These are phyloP conservation scores for Spergularia marina DNA, from an alignment of 148 eudicot genomes.

Conservation along the genomic window DNA sequence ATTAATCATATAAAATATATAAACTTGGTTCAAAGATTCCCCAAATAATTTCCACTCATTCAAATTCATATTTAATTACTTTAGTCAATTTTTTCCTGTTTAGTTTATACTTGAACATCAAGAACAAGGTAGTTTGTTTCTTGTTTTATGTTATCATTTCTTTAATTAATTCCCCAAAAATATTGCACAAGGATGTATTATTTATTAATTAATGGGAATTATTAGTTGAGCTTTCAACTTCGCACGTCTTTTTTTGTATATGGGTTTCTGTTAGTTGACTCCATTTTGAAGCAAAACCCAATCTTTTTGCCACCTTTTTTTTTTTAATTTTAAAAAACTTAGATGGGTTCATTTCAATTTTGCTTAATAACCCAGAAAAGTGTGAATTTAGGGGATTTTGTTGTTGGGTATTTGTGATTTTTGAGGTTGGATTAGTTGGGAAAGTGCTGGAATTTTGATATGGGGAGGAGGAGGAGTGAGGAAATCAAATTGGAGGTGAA, in stretches of 20 bases:
- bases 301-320: neutral
- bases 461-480: conserved; percentile 8
- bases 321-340: neutral
- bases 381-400: neutral
- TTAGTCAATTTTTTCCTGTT: conserved; percentile 4
- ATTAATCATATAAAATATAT: too few relatives aligned
- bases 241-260: conserved; percentile 31
- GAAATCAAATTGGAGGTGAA: conserved; percentile 8
- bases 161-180: neutral
- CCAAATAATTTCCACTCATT: neutral
- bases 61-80: neutral
- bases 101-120: conserved; percentile 25
- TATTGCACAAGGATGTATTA: neutral
- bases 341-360: conserved; percentile 24
- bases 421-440: conserved; percentile 11
- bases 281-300: conserved; percentile 30
- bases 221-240: conserved; percentile 38
- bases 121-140: conserved; percentile 6
- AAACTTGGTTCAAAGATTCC: conserved; percentile 2
- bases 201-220: neutral
- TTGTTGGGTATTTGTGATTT: conserved; percentile 19
- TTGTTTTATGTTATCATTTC: conserved; percentile 14
- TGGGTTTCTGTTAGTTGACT: conserved; percentile 35
- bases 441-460: conserved; percentile 20
- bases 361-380: conserved; percentile 14